These are phyloP conservation scores for Quercus suber DNA, from an alignment of 306 rosid genomes.

Conservation along the genomic window DNA sequence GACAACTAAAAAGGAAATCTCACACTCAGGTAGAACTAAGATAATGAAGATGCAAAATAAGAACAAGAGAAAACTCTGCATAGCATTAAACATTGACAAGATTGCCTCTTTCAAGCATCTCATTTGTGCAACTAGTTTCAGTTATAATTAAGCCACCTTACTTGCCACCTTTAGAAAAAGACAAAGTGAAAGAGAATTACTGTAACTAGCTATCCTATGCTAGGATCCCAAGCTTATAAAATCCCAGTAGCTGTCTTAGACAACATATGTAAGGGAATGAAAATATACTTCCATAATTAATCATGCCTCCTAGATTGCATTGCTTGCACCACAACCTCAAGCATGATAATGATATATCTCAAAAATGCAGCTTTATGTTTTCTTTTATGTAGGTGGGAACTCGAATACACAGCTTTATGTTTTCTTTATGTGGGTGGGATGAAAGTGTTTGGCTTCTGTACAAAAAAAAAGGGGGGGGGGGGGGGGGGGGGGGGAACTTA, in stretches of 20 bases:
- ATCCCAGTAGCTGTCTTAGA: background rate
- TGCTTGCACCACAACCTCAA: background rate
- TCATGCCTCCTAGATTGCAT: background rate
- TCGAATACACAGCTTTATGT: background rate
- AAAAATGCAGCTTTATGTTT: background rate
- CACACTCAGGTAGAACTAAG: background rate
- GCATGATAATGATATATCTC: too few relatives aligned
- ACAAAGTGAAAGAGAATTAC: background rate
- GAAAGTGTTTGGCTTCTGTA: background rate
- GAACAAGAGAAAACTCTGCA: background rate
- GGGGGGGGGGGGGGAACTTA: background rate
- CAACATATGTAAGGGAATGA: background rate
- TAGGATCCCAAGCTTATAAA: background rate
- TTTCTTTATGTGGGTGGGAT: background rate
- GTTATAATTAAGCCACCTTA: background rate
- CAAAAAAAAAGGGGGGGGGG: background rate
- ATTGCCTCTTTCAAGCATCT: constrained; percentile 3
- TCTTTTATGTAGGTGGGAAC: background rate
- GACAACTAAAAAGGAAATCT: constrained; percentile 7
- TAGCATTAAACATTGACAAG: background rate
- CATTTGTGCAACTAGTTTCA: background rate
- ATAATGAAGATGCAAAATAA: background rate
- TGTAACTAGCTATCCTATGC: background rate
- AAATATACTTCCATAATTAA: background rate
- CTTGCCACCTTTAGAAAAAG: background rate